Conservation (phyloP, 371 early-diverging fungal genomes). For the Sporodiniella umbellata region DNA sequence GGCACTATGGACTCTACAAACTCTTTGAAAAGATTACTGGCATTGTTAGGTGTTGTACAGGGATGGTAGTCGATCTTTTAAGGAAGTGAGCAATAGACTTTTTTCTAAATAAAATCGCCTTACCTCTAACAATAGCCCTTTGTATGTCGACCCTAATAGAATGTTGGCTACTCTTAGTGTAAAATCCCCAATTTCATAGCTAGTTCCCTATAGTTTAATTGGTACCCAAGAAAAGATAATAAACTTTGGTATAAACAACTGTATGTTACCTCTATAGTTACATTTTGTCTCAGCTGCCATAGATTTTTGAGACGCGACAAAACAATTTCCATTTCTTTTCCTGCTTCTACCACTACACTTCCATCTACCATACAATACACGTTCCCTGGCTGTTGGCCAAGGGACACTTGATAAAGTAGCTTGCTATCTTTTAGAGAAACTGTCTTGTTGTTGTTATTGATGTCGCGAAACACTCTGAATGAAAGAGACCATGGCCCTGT, state of each 20-base stretch:
- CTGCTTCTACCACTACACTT: conserved; percentile 50
- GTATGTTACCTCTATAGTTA: conserved; percentile 36
- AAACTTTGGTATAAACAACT: not conserved
- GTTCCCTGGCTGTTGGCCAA: conserved; percentile 44
- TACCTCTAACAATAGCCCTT: conserved; percentile 49
- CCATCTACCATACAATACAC: conserved; percentile 56
- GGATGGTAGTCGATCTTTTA: conserved; percentile 45
- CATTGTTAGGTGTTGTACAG: conserved; percentile 40
- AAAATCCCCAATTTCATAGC: conserved; percentile 52
- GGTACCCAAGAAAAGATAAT: too few relatives aligned
- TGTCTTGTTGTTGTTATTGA: conserved; percentile 18
- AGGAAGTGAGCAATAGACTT: not conserved
- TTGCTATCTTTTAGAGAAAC: conserved; percentile 30
- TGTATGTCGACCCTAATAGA: conserved; percentile 45
- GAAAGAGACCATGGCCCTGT: conserved; percentile 47
- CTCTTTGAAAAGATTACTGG: conserved; percentile 34
- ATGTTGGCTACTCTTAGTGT: conserved; percentile 51
- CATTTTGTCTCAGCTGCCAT: conserved; percentile 47
- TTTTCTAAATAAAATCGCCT: not conserved
- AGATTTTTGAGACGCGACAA: conserved; percentile 46
- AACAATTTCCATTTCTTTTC: conserved; percentile 46
- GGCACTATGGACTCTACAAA: conserved; percentile 47
- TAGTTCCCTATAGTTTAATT: conserved; percentile 38
- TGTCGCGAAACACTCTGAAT: conserved; percentile 46
- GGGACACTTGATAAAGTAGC: conserved; percentile 42